These are phyloP conservation scores for Rosellinia necatrix DNA, from an alignment of 2,329 filamentous ascomycete genomes.

Conservation along the genomic window DNA sequence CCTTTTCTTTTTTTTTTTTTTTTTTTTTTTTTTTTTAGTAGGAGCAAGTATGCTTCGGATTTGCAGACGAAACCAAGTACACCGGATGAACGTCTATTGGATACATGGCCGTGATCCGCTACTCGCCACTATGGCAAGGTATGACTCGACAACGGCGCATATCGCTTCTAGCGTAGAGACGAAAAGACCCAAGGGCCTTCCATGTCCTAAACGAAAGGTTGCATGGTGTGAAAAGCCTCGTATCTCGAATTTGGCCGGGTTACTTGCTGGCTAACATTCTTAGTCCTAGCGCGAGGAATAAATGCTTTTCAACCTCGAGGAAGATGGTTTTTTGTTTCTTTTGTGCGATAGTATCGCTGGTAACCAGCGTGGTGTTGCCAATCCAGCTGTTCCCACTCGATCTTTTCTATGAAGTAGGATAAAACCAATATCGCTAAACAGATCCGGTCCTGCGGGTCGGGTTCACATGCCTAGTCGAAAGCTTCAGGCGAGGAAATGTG, in stretches of 20 bases:
- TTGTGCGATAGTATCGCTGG: conserved; percentile 34
- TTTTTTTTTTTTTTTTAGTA: too few species aligned
- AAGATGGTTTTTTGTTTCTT: conserved; percentile 41
- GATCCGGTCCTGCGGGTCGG: conserved; percentile 41
- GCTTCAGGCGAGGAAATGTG: conserved; percentile 42
- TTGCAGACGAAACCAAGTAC: conserved; percentile 34
- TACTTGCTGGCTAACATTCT: conserved; percentile 19
- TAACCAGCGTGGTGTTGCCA: too few species aligned
- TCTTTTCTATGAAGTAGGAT: conserved; percentile 50
- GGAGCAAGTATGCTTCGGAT: conserved; percentile 26
- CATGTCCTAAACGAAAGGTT: conserved; percentile 10
- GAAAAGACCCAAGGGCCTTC: conserved; percentile 32
- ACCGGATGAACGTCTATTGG: conserved; percentile 32
- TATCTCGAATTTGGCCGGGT: conserved; percentile 16
- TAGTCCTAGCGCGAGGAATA: conserved; percentile 39
- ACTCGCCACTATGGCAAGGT: conserved; percentile 35
- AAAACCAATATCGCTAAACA: conserved; percentile 43
- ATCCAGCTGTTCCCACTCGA: conserved; percentile 42
- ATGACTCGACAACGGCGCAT: conserved; percentile 23
- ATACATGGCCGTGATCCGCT: conserved; percentile 30
- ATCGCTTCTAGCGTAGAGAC: conserved; percentile 31
- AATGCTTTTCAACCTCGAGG: conserved; percentile 41
- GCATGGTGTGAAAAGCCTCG: conserved; percentile 30
- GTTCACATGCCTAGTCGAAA: conserved; percentile 42
- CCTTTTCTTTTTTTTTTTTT: too few species aligned